These are phyloP conservation scores for Talaromyces pinophilus DNA, from an alignment of 2,329 filamentous ascomycete genomes.

Conservation along the genomic window DNA sequence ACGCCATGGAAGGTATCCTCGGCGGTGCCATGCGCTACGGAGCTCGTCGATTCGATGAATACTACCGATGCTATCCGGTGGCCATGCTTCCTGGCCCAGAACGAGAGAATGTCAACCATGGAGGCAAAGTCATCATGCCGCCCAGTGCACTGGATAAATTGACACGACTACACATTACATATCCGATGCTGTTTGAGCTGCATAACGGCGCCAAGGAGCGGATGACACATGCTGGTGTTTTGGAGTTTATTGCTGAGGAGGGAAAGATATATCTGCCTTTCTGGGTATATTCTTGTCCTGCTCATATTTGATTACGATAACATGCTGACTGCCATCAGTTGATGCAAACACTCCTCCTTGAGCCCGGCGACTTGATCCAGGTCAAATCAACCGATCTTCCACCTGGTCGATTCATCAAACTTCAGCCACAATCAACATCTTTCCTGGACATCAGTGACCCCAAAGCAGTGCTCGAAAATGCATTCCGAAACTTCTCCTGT, in stretches of 20 bases:
- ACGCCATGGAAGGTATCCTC: conserved; percentile 55
- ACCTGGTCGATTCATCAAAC: conserved; percentile 88
- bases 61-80: conserved; percentile 95
- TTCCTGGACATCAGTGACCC: conserved; percentile 98
- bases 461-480: conserved; percentile 94
- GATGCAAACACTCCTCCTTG: conserved; percentile 87
- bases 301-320: not conserved
- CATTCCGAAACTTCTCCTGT: conserved; percentile 92
- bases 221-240: conserved; percentile 87
- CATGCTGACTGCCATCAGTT: conserved; percentile 59
- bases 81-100: conserved; percentile 91
- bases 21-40: conserved; percentile 55
- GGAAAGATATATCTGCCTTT: conserved; percentile 93
- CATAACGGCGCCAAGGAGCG: conserved; percentile 79
- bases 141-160: conserved; percentile 95
- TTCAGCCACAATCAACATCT: conserved; percentile 87
- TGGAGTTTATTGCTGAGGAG: conserved; percentile 97
- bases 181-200: conserved; percentile 95
- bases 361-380: conserved; percentile 91
- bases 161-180: conserved; percentile 92
- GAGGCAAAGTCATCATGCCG: conserved; percentile 97
- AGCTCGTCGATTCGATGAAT: conserved; percentile 89
- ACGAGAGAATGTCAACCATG: conserved; percentile 86
- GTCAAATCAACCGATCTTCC: conserved; percentile 93
- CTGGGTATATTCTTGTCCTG: conserved; percentile 64